Evolutionary conservation across 352 stramenopile species (phyloP), one percentile per base, ranked within the genome.

Genomic region (Aphanomyces cochlioides): DNA sequence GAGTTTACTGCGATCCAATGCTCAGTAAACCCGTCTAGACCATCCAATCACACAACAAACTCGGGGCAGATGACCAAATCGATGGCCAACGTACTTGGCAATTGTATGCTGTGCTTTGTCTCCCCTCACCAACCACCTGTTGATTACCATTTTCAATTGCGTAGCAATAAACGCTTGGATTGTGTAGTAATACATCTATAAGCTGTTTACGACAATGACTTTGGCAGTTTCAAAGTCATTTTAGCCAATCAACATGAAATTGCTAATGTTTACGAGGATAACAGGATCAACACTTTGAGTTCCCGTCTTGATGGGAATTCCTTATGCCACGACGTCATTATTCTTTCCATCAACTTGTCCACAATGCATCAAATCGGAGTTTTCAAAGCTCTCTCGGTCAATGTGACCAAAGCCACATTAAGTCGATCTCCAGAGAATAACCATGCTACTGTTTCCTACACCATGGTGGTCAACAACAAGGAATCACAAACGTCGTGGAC

Each of bases 361-460:
- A 61, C 37, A 15, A 19, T 40, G 34, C 19, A 6, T 37, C 19
- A 37, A 12, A 45, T 39, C 6, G 54, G 54, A 7, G 15, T 61
- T 12, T 61, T 61, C n/a, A 37, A 61, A 21, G 54, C 54, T 37
- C 17, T 61, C 19, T 41, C 54, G 10, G 43, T 61, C 54, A 40
- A 37, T 17, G 6, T 61, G 7, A 41, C 54, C 7, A 37, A 61
- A 37, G 54, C 54, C n/a, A 61, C 54, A 3, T 61, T 37, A 40
- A 17, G 17, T 37, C 39, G 5, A 21, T 17, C 28, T n/a, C 13
- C 6, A 37, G 17, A 21, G 43, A 21, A 48, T 15, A 15, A 15
- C 43, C 15, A 15, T 15, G 43, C 43, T n/a, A n/a, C n/a, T n/a
- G 28, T 28, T 28, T 28, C 0, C 17, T 61, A 61, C 28, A 61